Evolutionary conservation across 805 yeast species (phyloP), one percentile per base, ranked within the genome.

Genomic region (Hanseniaspora lachancei): DNA sequence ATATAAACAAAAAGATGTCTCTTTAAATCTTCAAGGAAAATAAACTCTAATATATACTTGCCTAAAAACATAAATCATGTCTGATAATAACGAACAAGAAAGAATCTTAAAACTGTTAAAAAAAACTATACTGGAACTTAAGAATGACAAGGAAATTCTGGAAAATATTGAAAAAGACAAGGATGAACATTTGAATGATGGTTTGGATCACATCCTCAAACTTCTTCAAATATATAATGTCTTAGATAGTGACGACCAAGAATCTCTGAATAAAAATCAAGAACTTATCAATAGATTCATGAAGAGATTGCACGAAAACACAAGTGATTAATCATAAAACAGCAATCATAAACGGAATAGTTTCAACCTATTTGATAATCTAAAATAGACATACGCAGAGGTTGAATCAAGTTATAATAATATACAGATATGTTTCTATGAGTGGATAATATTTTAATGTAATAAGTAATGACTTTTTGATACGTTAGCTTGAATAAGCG

Each of bases 221-320:
- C 54, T 58, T 29, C 50, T 62, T 24, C 57, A 54, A 47, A 54
- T 61, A 27, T 61, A 61, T 57, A 60, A 59, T 23, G 43, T 60
- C 9, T 47, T 58, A 1, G 53, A 47, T 6, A 23, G 57, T 0
- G 35, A 57, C 3, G 44, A 47, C 12, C 60, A 58, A 42, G 56
- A 56, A 13, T 39, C 58, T 1, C 18, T 2, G 5, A 27, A 35
- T 18, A 15, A 13, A 61, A 38, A 50, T 58, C 18, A 54, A 49
- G 16, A 57, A 21, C 39, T 41, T 60, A 3, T 39, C 61, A 27
- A 61, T 59, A 49, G 47, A 54, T 35, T 63, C 61, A 54, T 47
- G 60, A 27, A 29, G 15, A 15, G 68, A 64, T 44, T 44, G 61
- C 21, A 64, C 60, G 47, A 23, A 9, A 13, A 60, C 62, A 39